These are phyloP conservation scores for Letharia columbiana DNA, from an alignment of 495 filamentous ascomycete genomes.

Conservation along the genomic window DNA sequence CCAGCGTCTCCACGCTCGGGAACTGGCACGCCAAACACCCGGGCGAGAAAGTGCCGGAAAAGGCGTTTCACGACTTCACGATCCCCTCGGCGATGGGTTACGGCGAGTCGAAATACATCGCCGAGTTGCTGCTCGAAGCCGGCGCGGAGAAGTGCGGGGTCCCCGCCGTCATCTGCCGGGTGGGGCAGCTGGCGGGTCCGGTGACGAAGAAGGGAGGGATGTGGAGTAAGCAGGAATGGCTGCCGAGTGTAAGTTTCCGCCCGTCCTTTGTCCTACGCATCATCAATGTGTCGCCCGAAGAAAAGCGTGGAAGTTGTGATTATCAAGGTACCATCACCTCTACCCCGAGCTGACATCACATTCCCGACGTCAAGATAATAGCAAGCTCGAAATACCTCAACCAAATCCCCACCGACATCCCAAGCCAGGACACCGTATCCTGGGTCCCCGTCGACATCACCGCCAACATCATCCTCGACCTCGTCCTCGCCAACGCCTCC, in stretches of 20 bases:
- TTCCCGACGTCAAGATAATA: conserved; percentile 25
- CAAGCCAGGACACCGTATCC: conserved; percentile 6
- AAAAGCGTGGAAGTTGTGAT: neutral
- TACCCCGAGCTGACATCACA: neutral
- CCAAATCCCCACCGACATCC: neutral
- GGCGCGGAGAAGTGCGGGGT: conserved; percentile 34
- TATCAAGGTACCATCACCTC: neutral
- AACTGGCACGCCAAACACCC: conserved; percentile 11
- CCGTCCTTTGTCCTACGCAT: neutral
- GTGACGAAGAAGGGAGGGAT: conserved; percentile 28
- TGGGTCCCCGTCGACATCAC: conserved; percentile 15
- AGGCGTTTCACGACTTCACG: conserved; percentile 11
- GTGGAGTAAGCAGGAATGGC: conserved; percentile 50
- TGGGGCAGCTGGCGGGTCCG: conserved; percentile 52
- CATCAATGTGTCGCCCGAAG: neutral
- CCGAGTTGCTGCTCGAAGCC: conserved; percentile 34
- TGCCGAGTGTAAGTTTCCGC: conserved; percentile 31
- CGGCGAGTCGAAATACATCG: conserved; percentile 22
- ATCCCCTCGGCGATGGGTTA: conserved; percentile 21
- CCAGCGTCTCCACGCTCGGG: conserved; percentile 36
- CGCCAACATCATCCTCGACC: conserved; percentile 10
- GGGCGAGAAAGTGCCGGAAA: conserved; percentile 18
- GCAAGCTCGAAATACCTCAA: conserved; percentile 27
- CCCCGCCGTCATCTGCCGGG: conserved; percentile 40
- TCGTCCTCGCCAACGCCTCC: conserved; percentile 2